Evolutionary conservation across 1,284 basidiomycete species (phyloP), one percentile per base, ranked within the genome.

Genomic region (Naganishia liquefaciens): DNA sequence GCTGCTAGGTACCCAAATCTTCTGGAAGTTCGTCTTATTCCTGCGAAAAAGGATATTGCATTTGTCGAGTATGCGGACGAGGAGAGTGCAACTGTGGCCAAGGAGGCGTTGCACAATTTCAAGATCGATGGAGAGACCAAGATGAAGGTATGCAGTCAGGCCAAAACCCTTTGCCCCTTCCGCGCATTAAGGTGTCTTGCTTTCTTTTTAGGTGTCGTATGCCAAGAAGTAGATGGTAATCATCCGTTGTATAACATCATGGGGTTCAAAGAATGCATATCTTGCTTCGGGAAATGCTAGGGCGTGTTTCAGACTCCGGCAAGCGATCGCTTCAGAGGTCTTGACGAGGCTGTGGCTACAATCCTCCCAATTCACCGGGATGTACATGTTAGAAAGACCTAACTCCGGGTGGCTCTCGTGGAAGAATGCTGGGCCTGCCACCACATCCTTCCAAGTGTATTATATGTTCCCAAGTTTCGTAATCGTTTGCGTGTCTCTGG

Each of bases 51-150:
- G 76, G 93, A 94, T 76, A 96, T 96, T 71, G 93, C 93, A 1
- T 97, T 97, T 83, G 91, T 97, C 78, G 93, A 97, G 77, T 97
- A 89, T 73, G 76, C 87, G 75, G 93, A 96, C 86, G 93, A 96
- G 77, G 85, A 82, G 47, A 89, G 88, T 69, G 89, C 93, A n/a
- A 87, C 86, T 17, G 86, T 89, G 43, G 93, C 93, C 37, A 94
- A 94, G 79, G 93, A 96, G 71, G 92, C 91, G 27, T 79, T 96
- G 74, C 93, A 97, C 84, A 95, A 96, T 77, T 93, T 93, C 85
- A 93, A 93, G 80, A 82, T 94, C 79, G 93, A 94, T 73, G 91
- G 91, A 50, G 92, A 93, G 80, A 91, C 91, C 80, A 95, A 95
- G 81, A 94, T 95, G 84, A 96, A 95, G 86, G 92, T 88, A 60